Base-by-base conservation (phyloP, 495 filamentous ascomycete genomes). In the Cryomyces antarcticus region DNA sequence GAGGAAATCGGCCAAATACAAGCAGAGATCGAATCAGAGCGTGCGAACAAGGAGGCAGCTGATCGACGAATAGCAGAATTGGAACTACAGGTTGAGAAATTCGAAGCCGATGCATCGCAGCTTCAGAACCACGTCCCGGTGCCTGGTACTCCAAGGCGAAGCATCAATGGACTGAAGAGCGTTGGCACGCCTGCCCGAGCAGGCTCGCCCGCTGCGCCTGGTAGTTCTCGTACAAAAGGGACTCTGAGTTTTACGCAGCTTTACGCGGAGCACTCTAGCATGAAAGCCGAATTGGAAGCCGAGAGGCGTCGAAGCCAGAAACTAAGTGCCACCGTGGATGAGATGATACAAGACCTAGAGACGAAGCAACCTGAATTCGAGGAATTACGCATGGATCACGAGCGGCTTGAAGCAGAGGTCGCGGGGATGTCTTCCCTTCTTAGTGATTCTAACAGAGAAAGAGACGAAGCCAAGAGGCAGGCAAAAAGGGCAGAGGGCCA, bases 11-110 rank as follows among this genome's bases (percentile, higher is more conserved):
- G 82, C 9, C 69, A 74, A 38, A 62, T 88, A 28, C 75, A 76
- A 39, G 77, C 84, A 36, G 84, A 89, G 56, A 62, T 82, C 12
- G 84, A 94, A 52, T 80, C 80, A 0, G 84, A 89, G 48, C 78
- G 78, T 47, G 58, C 69, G 9, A 80, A 83, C 44, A 78, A 77
- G 44, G 67, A 77, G 38, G 69, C 72, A 37, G 71, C 77, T 1
- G 81, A 92, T 57, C 65, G 68, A 39, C 72, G 74, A 47, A 62
- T 82, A 43, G 68, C 70, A 9, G 81, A 93, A 47, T 71, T 95
- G 6, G 84, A 93, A 60, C 60, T 70, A 6, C 66, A 80, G 31
- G 49, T 88, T 12, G 78, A 79, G 48, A 71, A 71, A 34, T 67
- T 88, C 11, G 73, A 83, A 57, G 63, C 66, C 6, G 62, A 70